Base-by-base conservation (phyloP, 2,329 filamentous ascomycete species). In the Colletotrichum navitas region DNA sequence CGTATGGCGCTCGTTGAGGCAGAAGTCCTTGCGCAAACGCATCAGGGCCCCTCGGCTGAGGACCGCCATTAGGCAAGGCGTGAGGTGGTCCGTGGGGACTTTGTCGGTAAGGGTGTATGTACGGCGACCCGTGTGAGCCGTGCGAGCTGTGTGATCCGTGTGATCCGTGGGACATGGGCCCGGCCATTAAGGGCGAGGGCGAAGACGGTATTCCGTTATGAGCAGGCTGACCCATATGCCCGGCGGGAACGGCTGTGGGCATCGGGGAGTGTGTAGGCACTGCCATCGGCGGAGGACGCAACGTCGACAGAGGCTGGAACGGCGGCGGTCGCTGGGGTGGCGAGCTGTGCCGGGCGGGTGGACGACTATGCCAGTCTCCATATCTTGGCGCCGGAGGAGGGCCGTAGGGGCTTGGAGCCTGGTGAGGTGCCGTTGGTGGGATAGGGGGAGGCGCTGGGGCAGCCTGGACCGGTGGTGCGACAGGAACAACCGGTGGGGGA, bases 221-320 rank as follows among this genome's bases (percentile, higher is more conserved):
- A 74, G 78, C 79, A n/a, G 81, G 81, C 71, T 80, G 82, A 7
- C 77, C 81, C 73, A 83, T 81, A 58, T 81, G 78, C 5, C 81
- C 79, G 45, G 82, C 85, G 36, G 85, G 86, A 52, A 85, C 81
- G 12, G 82, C 80, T 18, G 83, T 82, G 11, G 81, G 75, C 51
- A 81, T 70, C 10, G 80, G 83, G 58, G 84, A 79, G 6, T 82
- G 79, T 10, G 84, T 80, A 51, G 85, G 81, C 10, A 82, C 81
- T 21, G 81, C 77, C 71, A 85, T 77, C 7, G 85, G 82, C 34
- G 86, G 86, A 4, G 87, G 87, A 11, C 87, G 84, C 21, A 89
- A 82, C 29, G 85, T 80, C 18, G 85, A 81, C 24, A 86, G 78
- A 45, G 80, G 79, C 60, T 72, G 73, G 5, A 81, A 76, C n/a